A percentile compares a stretch with the other conserved stretches of the same genome.
Evolutionary conservation across 306 rosid genomes (phyloP).

Genomic region (Biancaea sappan): DNA sequence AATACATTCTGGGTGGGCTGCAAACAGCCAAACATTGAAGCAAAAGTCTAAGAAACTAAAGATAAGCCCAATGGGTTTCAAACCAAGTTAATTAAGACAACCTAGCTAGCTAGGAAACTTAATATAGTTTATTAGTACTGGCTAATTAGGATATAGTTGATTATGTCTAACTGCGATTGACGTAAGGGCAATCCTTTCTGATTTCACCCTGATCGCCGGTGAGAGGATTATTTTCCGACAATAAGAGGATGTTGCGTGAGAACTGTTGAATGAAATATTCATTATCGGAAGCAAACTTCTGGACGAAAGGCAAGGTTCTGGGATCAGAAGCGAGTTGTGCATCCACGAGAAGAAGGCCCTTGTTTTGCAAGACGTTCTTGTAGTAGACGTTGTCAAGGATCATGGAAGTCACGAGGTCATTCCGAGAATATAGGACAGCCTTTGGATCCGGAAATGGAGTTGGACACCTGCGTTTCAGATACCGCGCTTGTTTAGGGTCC

Average conservation of each 20-base stretch:
- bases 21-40: neutral
- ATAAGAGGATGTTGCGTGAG: slow-evolving; percentile 52
- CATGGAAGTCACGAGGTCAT: slow-evolving; percentile 75
- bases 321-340: slow-evolving; percentile 65
- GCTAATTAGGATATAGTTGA: too few species aligned
- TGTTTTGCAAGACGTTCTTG: slow-evolving; percentile 62
- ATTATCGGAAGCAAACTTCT: slow-evolving; percentile 72
- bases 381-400: slow-evolving; percentile 74
- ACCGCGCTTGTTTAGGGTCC: slow-evolving; percentile 56
- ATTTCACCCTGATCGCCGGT: slow-evolving; percentile 62
- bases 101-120: too few species aligned
- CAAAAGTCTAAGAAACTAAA: neutral
- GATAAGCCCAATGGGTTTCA: neutral
- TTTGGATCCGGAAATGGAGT: slow-evolving; percentile 62
- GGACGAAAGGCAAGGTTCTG: slow-evolving; percentile 61
- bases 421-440: slow-evolving; percentile 57
- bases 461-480: slow-evolving; percentile 75
- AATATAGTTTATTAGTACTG: too few species aligned
- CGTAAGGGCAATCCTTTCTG: slow-evolving; percentile 75
- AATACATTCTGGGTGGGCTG: too few species aligned
- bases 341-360: slow-evolving; percentile 72
- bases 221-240: slow-evolving; percentile 76
- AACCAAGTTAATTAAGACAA: neutral
- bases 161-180: slow-evolving; percentile 40
- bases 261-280: slow-evolving; percentile 70